phyloP scores from a whole-genome alignment of 2,329 filamentous ascomycete species.

The Microcera coccophila region DNA sequence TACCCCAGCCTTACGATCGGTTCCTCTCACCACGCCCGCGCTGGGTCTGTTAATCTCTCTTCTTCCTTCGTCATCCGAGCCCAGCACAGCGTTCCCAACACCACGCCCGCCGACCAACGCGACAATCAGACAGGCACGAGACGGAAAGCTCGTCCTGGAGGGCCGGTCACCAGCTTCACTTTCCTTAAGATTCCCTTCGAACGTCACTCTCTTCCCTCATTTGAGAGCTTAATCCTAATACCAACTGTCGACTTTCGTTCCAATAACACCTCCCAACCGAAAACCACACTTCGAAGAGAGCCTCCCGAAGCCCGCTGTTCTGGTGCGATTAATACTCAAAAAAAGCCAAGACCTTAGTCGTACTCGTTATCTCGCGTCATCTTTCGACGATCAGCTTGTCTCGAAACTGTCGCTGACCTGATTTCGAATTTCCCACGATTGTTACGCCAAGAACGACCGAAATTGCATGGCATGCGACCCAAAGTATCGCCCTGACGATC shows the following conservation, averaged over 20 bases:
- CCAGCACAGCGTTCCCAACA: slow-evolving; percentile 21
- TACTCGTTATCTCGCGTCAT: no score
- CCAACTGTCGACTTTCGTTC: slow-evolving; percentile 25
- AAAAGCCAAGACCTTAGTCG: no score
- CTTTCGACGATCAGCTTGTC: no score
- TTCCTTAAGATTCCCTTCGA: slow-evolving; percentile 18
- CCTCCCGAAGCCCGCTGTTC: background rate
- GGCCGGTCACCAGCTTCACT: slow-evolving; percentile 17
- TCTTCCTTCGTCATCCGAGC: slow-evolving; percentile 20
- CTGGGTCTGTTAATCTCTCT: slow-evolving; percentile 9
- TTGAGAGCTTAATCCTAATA: slow-evolving; percentile 27
- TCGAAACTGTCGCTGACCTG: no score
- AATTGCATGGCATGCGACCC: slow-evolving; percentile 6
- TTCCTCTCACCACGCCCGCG: slow-evolving; percentile 6
- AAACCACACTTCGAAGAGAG: background rate
- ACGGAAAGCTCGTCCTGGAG: slow-evolving; percentile 18
- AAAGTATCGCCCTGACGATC: slow-evolving; percentile 15
- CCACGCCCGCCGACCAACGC: slow-evolving; percentile 21
- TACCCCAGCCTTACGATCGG: slow-evolving; percentile 12
- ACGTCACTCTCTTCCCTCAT: slow-evolving; percentile 19
- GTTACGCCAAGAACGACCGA: no score
- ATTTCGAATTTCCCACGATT: no score
- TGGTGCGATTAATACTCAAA: no score
- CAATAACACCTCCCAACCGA: no score
- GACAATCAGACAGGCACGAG: slow-evolving; percentile 26